A percentile compares a stretch with the other conserved stretches of the same genome.
These are phyloP conservation scores for Paramecium bursaria DNA, from an alignment of 73 alveolate species.

Conservation along the genomic window DNA sequence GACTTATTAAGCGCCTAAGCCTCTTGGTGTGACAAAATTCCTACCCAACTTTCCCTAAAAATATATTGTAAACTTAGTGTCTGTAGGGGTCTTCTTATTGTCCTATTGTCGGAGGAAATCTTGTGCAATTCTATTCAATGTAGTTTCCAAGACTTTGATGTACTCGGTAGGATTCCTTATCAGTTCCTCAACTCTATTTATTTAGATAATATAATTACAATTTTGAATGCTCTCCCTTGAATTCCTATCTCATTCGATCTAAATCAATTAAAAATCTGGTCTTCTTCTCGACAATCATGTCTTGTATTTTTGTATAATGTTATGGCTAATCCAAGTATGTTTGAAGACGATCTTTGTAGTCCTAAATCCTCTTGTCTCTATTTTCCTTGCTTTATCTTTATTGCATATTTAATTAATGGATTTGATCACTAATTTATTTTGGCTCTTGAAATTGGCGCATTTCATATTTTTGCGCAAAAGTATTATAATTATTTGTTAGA, in stretches of 20 bases:
- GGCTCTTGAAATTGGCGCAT: no score
- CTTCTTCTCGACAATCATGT: background rate
- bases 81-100: conserved; percentile 61
- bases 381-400: no score
- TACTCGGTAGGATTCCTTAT: conserved; percentile 39
- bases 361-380: no score
- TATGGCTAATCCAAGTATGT: no score
- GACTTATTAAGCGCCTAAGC: conserved; percentile 83
- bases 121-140: background rate
- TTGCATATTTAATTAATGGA: no score
- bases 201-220: conserved; percentile 1
- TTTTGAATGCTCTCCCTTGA: background rate
- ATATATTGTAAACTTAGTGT: conserved; percentile 74
- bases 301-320: no score
- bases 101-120: conserved; percentile 2
- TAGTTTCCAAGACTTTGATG: background rate
- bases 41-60: conserved; percentile 96
- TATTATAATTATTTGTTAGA: no score
- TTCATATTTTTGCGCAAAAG: no score
- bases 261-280: conserved; percentile 37
- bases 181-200: conserved; percentile 47
- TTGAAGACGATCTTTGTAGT: no score
- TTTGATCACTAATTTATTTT: no score
- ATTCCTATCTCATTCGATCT: conserved; percentile 35
- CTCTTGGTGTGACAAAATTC: conserved; percentile 96